Conservation (phyloP, 176 grass and related monocot genomes). For the Cenchrus americanus region DNA sequence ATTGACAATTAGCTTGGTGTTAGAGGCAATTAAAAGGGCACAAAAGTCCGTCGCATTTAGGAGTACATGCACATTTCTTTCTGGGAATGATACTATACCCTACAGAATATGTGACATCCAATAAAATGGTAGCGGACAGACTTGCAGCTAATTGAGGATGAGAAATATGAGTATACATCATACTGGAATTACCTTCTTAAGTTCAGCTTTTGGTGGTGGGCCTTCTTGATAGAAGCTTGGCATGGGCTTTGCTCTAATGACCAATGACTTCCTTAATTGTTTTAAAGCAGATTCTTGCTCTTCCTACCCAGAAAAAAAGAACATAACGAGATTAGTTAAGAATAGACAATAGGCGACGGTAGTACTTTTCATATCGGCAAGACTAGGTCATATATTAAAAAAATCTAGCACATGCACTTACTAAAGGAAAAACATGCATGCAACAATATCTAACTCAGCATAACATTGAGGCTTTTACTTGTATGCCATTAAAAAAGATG, state of each 20-base stretch:
- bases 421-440: conserved; percentile 2
- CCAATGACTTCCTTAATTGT: conserved; percentile 83
- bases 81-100: not conserved
- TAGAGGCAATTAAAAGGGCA: not conserved
- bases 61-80: not conserved
- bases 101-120: not conserved
- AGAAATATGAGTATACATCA: not conserved
- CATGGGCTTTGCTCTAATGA: conserved; percentile 83
- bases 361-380: not conserved
- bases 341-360: not conserved
- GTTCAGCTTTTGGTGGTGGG: conserved; percentile 85
- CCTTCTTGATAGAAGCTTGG: conserved; percentile 97
- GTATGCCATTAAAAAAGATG: too few species aligned
- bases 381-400: not conserved
- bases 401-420: not conserved
- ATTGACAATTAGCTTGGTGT: not conserved
- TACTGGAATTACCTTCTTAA: conserved; percentile 76
- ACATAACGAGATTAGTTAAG: conserved; percentile 22
- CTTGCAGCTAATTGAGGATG: not conserved
- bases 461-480: not conserved
- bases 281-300: conserved; percentile 90
- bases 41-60: not conserved
- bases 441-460: not conserved
- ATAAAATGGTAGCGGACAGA: not conserved
- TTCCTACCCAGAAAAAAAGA: conserved; percentile 63